Percentiles rank a stretch among this genome's conserved stretches.
Conservation (phyloP, 805 yeast species). For the Torulaspora indica region DNA sequence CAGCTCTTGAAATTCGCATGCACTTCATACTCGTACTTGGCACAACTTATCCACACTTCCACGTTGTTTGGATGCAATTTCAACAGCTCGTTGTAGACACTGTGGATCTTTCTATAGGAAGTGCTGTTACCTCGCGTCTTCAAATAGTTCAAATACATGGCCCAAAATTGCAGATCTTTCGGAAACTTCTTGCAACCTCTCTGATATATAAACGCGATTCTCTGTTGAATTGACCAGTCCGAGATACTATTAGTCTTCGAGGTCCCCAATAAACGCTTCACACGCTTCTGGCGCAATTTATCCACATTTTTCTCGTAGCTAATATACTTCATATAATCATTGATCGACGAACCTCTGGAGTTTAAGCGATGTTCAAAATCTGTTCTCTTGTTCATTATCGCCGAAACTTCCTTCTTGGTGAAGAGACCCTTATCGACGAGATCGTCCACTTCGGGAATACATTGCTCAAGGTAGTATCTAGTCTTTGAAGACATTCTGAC, state of each 20-base stretch:
- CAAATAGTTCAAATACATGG: slow-evolving; percentile 63
- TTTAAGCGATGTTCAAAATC: slow-evolving; percentile 89
- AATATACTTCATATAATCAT: slow-evolving; percentile 73
- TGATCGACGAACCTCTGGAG: slow-evolving; percentile 73
- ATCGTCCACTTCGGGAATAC: slow-evolving; percentile 91
- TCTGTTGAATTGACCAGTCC: slow-evolving; percentile 81
- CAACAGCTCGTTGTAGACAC: slow-evolving; percentile 69
- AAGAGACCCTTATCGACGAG: slow-evolving; percentile 75
- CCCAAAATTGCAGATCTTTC: slow-evolving; percentile 73
- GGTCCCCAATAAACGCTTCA: slow-evolving; percentile 52
- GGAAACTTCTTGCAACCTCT: slow-evolving; percentile 80
- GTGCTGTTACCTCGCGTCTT: slow-evolving; percentile 49
- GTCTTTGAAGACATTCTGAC: slow-evolving; percentile 48
- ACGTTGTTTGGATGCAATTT: slow-evolving; percentile 88
- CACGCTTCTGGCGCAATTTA: slow-evolving; percentile 67
- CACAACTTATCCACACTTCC: slow-evolving; percentile 91
- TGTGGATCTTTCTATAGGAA: slow-evolving; percentile 66
- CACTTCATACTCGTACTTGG: slow-evolving; percentile 85
- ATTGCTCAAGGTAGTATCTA: slow-evolving; percentile 55
- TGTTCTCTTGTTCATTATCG: slow-evolving; percentile 87
- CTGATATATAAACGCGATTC: slow-evolving; percentile 77
- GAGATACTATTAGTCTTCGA: slow-evolving; percentile 63
- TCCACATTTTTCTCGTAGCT: slow-evolving; percentile 79
- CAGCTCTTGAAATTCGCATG: slow-evolving; percentile 88
- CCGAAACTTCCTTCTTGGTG: slow-evolving; percentile 72